Percentiles rank a stretch among this genome's conserved stretches.
phyloP scores from a whole-genome alignment of 345 rosid genomes.

The Euphorbia tirucalli region DNA sequence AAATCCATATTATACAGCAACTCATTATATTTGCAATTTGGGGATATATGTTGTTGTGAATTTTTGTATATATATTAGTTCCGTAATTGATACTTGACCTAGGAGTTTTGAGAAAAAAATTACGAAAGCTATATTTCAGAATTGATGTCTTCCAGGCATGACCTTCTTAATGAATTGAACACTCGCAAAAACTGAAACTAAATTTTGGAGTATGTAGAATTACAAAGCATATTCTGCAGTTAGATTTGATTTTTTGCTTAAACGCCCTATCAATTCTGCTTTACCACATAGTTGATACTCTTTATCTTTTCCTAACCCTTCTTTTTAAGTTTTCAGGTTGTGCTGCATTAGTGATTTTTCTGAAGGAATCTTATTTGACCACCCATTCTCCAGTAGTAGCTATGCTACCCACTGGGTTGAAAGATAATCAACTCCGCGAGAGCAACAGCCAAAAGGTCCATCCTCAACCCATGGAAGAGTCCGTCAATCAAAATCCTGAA shows the following conservation, averaged over 20 bases:
- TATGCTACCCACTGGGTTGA: constrained; percentile 78
- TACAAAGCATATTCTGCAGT: background rate
- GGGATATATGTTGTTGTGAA: background rate
- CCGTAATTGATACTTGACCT: background rate
- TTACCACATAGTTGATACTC: background rate
- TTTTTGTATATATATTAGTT: background rate
- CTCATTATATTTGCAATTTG: too few relatives aligned
- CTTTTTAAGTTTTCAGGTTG: constrained; percentile 29
- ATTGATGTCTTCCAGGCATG: background rate
- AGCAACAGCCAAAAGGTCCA: constrained; percentile 71
- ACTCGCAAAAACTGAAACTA: background rate
- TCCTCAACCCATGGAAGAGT: constrained; percentile 91
- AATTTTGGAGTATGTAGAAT: background rate
- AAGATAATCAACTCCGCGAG: constrained; percentile 72
- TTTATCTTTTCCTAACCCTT: background rate
- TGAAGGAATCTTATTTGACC: constrained; percentile 16
- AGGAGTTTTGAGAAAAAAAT: background rate
- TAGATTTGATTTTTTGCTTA: background rate
- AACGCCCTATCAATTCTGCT: background rate
- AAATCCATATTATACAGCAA: background rate
- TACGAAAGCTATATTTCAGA: too few relatives aligned
- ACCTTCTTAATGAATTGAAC: background rate
- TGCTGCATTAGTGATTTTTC: constrained; percentile 15
- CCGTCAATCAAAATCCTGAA: constrained; percentile 65
- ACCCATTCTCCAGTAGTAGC: constrained; percentile 37